Evolutionary conservation across 73 alveolate species (phyloP).

Genomic region (Paramecium bursaria): DNA sequence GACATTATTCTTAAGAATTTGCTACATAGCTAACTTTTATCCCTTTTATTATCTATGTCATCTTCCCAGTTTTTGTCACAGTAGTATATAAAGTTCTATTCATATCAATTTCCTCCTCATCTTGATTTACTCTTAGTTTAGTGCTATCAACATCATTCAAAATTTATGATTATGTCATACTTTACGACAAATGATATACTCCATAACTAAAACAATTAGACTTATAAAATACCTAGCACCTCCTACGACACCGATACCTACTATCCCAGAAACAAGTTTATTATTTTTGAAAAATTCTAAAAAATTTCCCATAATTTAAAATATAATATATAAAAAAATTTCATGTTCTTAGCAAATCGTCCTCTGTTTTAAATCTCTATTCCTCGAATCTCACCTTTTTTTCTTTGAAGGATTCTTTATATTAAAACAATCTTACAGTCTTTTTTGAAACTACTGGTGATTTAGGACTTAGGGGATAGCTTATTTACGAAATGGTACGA

Average conservation of each 20-base stretch:
- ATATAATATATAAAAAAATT: background rate
- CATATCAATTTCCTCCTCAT: background rate
- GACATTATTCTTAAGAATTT: conserved; percentile 23
- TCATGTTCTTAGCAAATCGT: background rate
- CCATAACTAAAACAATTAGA: background rate
- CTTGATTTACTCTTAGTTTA: conserved; percentile 16
- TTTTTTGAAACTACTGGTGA: conserved; percentile 53
- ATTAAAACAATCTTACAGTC: conserved; percentile 31
- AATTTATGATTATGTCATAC: background rate
- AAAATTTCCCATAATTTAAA: conserved; percentile 26
- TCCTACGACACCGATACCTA: background rate
- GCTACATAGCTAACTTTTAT: conserved; percentile 38
- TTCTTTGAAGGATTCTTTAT: conserved; percentile 21
- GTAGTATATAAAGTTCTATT: conserved; percentile 23
- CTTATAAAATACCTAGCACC: too few species aligned
- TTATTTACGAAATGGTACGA: conserved; percentile 6
- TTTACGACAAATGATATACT: background rate
- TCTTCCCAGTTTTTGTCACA: conserved; percentile 35
- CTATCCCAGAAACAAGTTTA: background rate
- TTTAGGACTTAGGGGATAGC: background rate
- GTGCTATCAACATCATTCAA: conserved; percentile 1
- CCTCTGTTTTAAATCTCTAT: conserved; percentile 42
- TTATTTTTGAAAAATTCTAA: background rate
- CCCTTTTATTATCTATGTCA: background rate
- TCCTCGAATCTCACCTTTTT: conserved; percentile 36